Base-by-base conservation (phyloP, 2,329 filamentous ascomycete genomes). In the Talaromyces islandicus region DNA sequence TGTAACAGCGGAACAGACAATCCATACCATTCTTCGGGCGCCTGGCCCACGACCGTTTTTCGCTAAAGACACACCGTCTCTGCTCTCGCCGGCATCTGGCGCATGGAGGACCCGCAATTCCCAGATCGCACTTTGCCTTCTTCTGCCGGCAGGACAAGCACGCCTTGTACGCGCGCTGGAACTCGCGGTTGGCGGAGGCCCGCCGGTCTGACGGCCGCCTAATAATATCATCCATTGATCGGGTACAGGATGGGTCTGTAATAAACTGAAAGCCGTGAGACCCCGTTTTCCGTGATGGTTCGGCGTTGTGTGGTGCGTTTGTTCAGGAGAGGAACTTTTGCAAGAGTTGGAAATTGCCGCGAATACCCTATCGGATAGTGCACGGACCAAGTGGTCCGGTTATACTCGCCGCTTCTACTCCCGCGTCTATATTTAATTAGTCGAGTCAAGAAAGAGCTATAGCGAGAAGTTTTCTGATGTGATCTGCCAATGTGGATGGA, bases 101-200 rank as follows among this genome's bases (percentile, higher is more conserved):
- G 66, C 80, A 83, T 32, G 79, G 73, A 50, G 73, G 73, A 11
- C 72, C 72, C 58, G 71, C 64, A 30, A 65, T 67, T 7, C 75
- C 75, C 27, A 81, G 68, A 43, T 82, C 79, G 64, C 80, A 83
- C 69, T 80, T 81, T 56, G 80, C 78, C 70, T 82, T 83, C 57
- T 79, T 74, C 64, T 80, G 77, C 56, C 80, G 79, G 65, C 80
- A 83, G 60, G 79, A 77, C 60, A 81, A 77, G 67, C 80, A 83
- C 24, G 80, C 80, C 69, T 83, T 82, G 76, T 83, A 83, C 41
- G 80, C 79, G 62, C 80, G 79, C 69, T 82, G 78, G 67, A 62
- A 60, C 41, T 43, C 59, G 46, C 59, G 60, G 56, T 55, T 60
- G 29, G 50, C 59, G 41, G 59, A 61, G 27, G 51, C 56, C 50